These are phyloP conservation scores for Lepidium africanum DNA, from an alignment of 345 rosid species.

Conservation along the genomic window DNA sequence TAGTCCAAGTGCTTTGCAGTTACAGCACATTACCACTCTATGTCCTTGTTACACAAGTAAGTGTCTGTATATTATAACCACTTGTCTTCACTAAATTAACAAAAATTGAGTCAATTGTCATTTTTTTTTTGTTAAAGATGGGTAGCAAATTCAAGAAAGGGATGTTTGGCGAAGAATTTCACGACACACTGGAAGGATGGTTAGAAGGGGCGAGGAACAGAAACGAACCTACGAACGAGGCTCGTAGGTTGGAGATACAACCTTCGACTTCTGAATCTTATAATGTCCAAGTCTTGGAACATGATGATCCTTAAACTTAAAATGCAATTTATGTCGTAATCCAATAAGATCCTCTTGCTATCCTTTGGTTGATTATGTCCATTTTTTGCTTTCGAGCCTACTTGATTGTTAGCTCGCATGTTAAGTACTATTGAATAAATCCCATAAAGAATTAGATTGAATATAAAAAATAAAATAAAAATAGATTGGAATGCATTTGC, in stretches of 20 bases:
- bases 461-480: no score
- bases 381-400: background rate
- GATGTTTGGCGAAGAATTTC: constrained; percentile 30
- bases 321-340: background rate
- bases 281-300: constrained; percentile 5
- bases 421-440: background rate
- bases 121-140: constrained; percentile 44
- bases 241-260: constrained; percentile 18
- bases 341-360: background rate
- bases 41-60: constrained; percentile 68
- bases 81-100: background rate
- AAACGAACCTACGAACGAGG: constrained; percentile 17
- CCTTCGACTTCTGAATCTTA: constrained; percentile 1
- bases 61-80: background rate
- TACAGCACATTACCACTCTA: constrained; percentile 79
- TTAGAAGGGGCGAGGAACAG: background rate
- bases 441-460: no score
- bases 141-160: constrained; percentile 55
- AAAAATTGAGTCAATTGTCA: background rate
- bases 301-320: background rate
- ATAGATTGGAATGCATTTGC: no score
- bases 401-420: background rate
- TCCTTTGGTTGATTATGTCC: background rate
- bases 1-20: constrained; percentile 87
- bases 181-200: constrained; percentile 28